Conservation (phyloP, 176 grass and related monocot species). For the Paspalum notatum region DNA sequence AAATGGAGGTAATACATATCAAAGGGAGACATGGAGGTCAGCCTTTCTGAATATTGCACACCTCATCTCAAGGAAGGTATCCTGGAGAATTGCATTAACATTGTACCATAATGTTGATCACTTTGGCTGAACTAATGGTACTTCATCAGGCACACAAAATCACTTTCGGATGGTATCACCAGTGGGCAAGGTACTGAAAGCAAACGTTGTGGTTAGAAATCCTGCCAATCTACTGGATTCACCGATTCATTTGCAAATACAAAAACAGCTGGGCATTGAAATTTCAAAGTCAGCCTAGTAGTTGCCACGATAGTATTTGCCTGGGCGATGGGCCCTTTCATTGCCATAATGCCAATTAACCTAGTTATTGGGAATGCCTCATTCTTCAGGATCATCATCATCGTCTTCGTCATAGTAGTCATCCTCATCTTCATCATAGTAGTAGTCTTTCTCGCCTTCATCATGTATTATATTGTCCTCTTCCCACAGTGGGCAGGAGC, state of each 20-base stretch:
- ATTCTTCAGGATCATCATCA: background rate
- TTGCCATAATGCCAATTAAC: background rate
- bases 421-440: background rate
- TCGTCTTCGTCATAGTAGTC: background rate
- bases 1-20: no score
- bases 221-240: background rate
- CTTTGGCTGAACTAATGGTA: background rate
- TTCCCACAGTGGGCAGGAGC: conserved; percentile 56
- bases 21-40: background rate
- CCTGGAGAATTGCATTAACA: background rate
- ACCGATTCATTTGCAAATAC: background rate
- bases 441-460: background rate
- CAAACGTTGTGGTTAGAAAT: background rate
- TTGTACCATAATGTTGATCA: background rate
- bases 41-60: background rate
- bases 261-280: background rate
- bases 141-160: background rate
- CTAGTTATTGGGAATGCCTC: background rate
- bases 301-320: no score
- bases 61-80: background rate
- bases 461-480: background rate
- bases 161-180: background rate
- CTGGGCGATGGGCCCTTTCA: no score
- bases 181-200: background rate
- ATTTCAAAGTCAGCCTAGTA: background rate